Conservation (phyloP, 2,329 filamentous ascomycete species). For the Lasiodiplodia theobromae region DNA sequence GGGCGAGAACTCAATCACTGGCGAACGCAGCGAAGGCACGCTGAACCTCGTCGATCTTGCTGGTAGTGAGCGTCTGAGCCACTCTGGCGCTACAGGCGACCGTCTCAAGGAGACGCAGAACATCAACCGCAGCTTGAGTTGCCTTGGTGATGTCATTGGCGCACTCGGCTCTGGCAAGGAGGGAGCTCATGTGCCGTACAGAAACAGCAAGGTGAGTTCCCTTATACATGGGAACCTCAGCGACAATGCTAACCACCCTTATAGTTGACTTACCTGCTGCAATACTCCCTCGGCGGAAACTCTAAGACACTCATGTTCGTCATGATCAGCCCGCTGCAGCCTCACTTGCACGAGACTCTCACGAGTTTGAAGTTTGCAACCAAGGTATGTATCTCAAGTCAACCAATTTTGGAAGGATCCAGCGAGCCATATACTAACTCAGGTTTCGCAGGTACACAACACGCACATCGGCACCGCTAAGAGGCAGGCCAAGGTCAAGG, state of each 20-base stretch:
- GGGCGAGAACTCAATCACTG: constrained; percentile 74
- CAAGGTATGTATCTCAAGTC: constrained; percentile 66
- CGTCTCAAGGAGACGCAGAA: constrained; percentile 93
- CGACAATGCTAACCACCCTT: constrained; percentile 33
- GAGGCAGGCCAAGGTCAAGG: constrained; percentile 69
- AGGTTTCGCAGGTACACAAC: constrained; percentile 70
- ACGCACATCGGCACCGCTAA: constrained; percentile 92
- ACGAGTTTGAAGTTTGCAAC: constrained; percentile 96
- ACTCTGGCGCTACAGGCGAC: constrained; percentile 85
- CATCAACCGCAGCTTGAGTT: constrained; percentile 94
- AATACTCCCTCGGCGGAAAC: constrained; percentile 94
- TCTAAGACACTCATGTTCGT: constrained; percentile 99
- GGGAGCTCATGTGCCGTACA: constrained; percentile 84
- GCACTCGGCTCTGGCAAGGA: constrained; percentile 85
- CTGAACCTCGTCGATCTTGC: constrained; percentile 96
- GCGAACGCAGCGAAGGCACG: constrained; percentile 87
- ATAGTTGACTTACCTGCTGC: constrained; percentile 82
- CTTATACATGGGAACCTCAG: no score
- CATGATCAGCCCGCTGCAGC: constrained; percentile 93
- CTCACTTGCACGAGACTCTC: constrained; percentile 88
- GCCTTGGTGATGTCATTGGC: constrained; percentile 91
- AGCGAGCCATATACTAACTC: constrained; percentile 10
- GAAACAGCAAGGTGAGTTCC: constrained; percentile 81
- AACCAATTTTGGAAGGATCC: background rate
- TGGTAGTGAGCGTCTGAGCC: constrained; percentile 87